Conservation (phyloP, 805 yeast species). For the Monosporozyma aerobia region DNA sequence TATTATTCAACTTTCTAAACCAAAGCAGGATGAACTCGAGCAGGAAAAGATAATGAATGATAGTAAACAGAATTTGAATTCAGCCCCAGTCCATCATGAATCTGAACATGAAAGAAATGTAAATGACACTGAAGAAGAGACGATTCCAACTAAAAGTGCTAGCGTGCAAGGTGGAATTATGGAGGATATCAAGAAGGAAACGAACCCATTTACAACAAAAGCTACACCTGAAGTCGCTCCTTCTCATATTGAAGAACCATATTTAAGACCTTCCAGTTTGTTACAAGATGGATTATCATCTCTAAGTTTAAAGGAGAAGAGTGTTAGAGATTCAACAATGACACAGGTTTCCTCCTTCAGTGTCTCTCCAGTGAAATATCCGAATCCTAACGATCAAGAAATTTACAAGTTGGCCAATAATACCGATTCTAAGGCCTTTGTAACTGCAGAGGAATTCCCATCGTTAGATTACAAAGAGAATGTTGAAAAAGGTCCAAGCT, state of each 20-base stretch:
- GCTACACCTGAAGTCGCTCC: background rate
- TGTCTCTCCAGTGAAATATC: conserved; percentile 16
- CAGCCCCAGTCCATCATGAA: conserved; percentile 6
- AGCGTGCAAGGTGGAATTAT: conserved; percentile 9
- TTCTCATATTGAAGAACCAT: conserved; percentile 4
- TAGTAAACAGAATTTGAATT: conserved; percentile 3
- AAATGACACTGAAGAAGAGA: conserved; percentile 4
- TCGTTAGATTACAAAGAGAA: background rate
- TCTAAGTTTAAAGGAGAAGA: conserved; percentile 8
- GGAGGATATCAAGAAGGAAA: conserved; percentile 4
- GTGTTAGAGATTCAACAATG: conserved; percentile 14
- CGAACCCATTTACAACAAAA: conserved; percentile 4
- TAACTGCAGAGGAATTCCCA: conserved; percentile 24
- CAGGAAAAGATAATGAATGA: conserved; percentile 7
- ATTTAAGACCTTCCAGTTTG: conserved; percentile 15
- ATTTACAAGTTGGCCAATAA: conserved; percentile 22
- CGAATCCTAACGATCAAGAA: background rate
- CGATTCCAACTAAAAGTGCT: conserved; percentile 3
- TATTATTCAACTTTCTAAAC: conserved; percentile 20
- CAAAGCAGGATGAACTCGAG: conserved; percentile 18
- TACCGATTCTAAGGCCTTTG: conserved; percentile 19
- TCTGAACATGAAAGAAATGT: conserved; percentile 9
- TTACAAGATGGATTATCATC: conserved; percentile 16
- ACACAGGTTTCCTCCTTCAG: conserved; percentile 21
- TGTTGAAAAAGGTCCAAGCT: background rate